Percentiles rank a stretch among this genome's conserved stretches.
Conservation (phyloP, 1,284 basidiomycete species). For the Amylostereum areolatum region DNA sequence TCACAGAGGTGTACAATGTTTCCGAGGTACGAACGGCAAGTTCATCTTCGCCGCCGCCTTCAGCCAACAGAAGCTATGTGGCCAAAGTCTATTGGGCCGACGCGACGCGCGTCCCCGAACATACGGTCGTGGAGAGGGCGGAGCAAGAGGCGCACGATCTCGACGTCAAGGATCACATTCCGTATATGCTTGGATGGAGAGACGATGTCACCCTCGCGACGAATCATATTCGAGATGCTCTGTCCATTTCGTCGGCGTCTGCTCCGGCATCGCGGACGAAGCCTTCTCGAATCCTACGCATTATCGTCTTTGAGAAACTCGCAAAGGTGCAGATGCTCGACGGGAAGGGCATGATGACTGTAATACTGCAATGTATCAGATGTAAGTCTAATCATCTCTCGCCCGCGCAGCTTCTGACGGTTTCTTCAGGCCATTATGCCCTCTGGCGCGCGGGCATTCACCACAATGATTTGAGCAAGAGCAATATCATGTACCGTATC, state of each 20-base stretch:
- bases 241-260: no score
- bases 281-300: no score
- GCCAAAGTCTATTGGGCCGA: neutral
- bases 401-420: neutral
- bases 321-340: no score
- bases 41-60: no score
- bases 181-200: neutral
- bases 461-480: neutral
- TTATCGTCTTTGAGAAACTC: no score
- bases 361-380: no score
- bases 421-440: neutral
- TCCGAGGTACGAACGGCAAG: no score
- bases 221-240: neutral
- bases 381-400: no score
- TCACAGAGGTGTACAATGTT: no score
- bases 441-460: neutral
- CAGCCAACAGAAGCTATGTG: neutral
- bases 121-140: neutral
- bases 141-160: neutral
- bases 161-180: neutral
- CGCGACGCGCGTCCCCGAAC: neutral
- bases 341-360: no score
- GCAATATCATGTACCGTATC: neutral
- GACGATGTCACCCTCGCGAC: neutral
- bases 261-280: no score